Evolutionary conservation across 108 stramenopile species (phyloP).

Genomic region (Mayamaea pseudoterrestris): DNA sequence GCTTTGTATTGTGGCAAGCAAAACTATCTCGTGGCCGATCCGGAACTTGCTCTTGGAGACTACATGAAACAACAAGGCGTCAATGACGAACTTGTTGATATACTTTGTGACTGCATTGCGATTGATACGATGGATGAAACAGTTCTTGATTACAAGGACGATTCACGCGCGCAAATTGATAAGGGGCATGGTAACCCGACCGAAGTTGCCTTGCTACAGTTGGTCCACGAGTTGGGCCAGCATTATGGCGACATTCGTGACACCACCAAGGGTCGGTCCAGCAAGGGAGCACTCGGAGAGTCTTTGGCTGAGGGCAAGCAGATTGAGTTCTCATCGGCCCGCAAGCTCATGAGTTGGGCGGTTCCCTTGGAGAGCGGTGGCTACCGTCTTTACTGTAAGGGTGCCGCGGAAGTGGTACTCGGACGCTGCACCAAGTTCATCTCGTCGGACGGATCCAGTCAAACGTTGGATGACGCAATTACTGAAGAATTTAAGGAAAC

Average conservation of each 20-base stretch:
- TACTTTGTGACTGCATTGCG: conserved; percentile 36
- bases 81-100: conserved; percentile 14
- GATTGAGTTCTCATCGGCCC: conserved; percentile 77
- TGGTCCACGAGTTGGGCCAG: conserved; percentile 47
- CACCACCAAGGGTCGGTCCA: conserved; percentile 47
- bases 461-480: conserved; percentile 21
- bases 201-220: conserved; percentile 80
- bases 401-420: conserved; percentile 70
- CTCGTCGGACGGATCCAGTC: conserved; percentile 11
- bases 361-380: conserved; percentile 53
- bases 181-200: conserved; percentile 97
- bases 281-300: conserved; percentile 42
- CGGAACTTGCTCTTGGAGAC: conserved; percentile 29
- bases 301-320: conserved; percentile 61
- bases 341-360: conserved; percentile 90
- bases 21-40: conserved; percentile 45
- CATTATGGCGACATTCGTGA: conserved; percentile 60
- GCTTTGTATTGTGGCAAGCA: conserved; percentile 32
- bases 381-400: conserved; percentile 78
- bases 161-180: conserved; percentile 27
- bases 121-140: conserved; percentile 83
- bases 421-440: conserved; percentile 34
- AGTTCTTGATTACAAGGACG: conserved; percentile 26
- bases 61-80: conserved; percentile 32
- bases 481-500: conserved; percentile 16